Conservation (phyloP, 2,329 filamentous ascomycete species). For the Penicillium fuscoglaucum region DNA sequence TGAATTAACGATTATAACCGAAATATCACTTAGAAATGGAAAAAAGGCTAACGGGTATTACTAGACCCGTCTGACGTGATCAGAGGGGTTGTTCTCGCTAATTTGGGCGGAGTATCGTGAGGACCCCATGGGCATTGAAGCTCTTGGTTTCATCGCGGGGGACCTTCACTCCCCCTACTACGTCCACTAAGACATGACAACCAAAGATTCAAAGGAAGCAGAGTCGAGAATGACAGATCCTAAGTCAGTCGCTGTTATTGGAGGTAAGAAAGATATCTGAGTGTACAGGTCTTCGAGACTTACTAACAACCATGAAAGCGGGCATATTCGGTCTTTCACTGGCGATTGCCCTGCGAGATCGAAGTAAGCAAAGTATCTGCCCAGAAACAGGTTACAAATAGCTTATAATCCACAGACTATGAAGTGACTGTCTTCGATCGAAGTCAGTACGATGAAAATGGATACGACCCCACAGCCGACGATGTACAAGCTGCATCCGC, state of each 20-base stretch:
- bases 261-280: constrained; percentile 2
- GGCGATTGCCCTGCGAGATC: constrained; percentile 16
- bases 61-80: neutral
- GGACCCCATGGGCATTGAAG: neutral
- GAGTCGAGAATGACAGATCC: constrained; percentile 6
- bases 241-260: constrained; percentile 17
- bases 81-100: neutral
- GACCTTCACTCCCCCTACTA: neutral
- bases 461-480: constrained; percentile 14
- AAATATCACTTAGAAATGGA: accelerated
- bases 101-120: neutral
- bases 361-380: neutral
- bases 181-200: neutral
- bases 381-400: neutral
- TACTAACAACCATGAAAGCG: constrained; percentile 5
- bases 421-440: constrained; percentile 19
- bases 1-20: neutral
- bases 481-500: constrained; percentile 20
- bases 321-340: constrained; percentile 21
- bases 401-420: constrained; percentile 2
- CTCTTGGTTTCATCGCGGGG: neutral
- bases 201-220: neutral
- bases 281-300: neutral
- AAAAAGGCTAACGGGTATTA: too few species aligned
- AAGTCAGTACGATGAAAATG: constrained; percentile 15